Percentiles rank a stretch among this genome's conserved stretches.
phyloP scores from a whole-genome alignment of 208 protist species.

The Acanthamoeba castellanii region DNA sequence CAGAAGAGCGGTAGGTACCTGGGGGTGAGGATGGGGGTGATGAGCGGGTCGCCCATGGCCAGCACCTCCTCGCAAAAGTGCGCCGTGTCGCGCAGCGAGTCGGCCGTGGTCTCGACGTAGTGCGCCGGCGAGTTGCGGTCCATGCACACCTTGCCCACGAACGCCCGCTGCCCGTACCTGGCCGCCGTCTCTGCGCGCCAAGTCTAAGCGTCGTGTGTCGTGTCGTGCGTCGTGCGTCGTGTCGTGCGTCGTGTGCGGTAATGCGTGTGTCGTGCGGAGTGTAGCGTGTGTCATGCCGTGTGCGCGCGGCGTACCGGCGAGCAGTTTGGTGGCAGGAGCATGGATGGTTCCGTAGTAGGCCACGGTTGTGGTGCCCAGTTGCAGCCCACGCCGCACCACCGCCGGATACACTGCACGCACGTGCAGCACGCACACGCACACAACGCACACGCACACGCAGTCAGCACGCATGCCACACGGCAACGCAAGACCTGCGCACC shows the following conservation, averaged over 20 bases:
- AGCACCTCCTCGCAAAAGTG: conserved; percentile 74
- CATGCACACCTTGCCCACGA: conserved; percentile 89
- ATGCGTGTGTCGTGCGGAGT: no score
- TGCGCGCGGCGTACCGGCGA: conserved; percentile 74
- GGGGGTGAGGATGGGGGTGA: conserved; percentile 88
- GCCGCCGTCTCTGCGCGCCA: conserved; percentile 70
- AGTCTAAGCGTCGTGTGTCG: background rate
- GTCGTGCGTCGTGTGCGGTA: background rate
- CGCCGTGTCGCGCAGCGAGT: conserved; percentile 78
- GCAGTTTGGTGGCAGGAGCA: conserved; percentile 74
- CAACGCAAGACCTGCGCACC: background rate
- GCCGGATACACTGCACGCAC: conserved; percentile 42
- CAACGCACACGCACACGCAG: no score
- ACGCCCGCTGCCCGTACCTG: conserved; percentile 86
- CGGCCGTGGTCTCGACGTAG: conserved; percentile 87
- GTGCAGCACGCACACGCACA: no score
- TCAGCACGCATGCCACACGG: no score
- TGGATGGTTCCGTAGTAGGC: conserved; percentile 91
- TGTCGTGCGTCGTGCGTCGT: background rate
- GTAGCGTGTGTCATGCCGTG: background rate
- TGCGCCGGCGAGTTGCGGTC: conserved; percentile 83
- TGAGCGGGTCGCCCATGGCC: conserved; percentile 43
- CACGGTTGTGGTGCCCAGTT: conserved; percentile 87
- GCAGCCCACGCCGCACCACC: conserved; percentile 75
- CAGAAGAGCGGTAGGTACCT: conserved; percentile 18